These are phyloP conservation scores for Hypoxylon cercidicola DNA, from an alignment of 495 filamentous ascomycete species.

Conservation along the genomic window DNA sequence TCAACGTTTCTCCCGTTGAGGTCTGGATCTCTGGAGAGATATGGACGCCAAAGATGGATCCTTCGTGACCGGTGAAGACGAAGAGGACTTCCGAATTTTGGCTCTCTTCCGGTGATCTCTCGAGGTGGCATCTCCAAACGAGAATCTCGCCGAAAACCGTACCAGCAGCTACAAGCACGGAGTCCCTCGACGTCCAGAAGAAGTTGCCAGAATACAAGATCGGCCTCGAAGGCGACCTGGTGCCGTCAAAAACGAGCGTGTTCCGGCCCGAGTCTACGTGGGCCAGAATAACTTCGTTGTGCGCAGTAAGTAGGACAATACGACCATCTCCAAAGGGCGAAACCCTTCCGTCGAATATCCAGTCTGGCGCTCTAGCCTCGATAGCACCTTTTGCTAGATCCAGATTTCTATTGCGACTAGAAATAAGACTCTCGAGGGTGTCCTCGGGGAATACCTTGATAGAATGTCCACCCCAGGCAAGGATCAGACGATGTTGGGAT, in stretches of 20 bases:
- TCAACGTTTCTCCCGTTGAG: slow-evolving; percentile 48
- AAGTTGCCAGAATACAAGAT: slow-evolving; percentile 89
- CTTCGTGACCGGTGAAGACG: slow-evolving; percentile 88
- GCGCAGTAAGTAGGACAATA: slow-evolving; percentile 76
- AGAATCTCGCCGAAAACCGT: slow-evolving; percentile 95
- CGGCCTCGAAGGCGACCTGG: slow-evolving; percentile 78
- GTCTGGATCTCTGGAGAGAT: slow-evolving; percentile 71
- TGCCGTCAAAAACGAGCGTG: slow-evolving; percentile 46
- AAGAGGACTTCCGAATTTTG: slow-evolving; percentile 63
- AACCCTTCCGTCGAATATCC: slow-evolving; percentile 82
- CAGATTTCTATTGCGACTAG: slow-evolving; percentile 8
- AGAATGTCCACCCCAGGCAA: slow-evolving; percentile 68
- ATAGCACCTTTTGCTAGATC: slow-evolving; percentile 6
- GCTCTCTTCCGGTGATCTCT: slow-evolving; percentile 11
- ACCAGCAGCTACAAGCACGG: slow-evolving; percentile 81
- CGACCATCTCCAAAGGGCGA: slow-evolving; percentile 46
- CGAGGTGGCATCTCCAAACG: slow-evolving; percentile 78
- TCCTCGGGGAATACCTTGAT: slow-evolving; percentile 42
- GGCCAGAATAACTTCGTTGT: slow-evolving; percentile 73
- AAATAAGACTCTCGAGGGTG: slow-evolving; percentile 38
- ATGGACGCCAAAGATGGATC: slow-evolving; percentile 88
- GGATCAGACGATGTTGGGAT: slow-evolving; percentile 35
- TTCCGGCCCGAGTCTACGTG: slow-evolving; percentile 31
- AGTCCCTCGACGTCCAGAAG: slow-evolving; percentile 62
- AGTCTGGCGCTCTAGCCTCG: slow-evolving; percentile 68